Percentiles rank a stretch among this genome's conserved stretches.
phyloP scores from a whole-genome alignment of 352 stramenopile species.

The Phytopythium litorale region DNA sequence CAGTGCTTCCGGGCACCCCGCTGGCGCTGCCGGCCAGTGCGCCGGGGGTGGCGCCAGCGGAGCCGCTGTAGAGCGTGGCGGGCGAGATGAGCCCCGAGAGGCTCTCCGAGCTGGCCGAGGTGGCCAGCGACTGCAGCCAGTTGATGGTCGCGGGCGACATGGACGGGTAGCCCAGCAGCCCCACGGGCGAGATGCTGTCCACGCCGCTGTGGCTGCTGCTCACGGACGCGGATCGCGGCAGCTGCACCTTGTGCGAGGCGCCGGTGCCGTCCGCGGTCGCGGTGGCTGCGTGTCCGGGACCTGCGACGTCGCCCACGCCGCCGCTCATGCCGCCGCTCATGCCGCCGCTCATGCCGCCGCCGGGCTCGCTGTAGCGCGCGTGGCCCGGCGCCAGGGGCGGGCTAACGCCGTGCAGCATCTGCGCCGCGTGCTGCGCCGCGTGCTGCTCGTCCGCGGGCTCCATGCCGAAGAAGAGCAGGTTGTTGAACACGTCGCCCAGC shows the following conservation, averaged over 20 bases:
- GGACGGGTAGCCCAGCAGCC: constrained; percentile 43
- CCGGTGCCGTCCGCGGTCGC: constrained; percentile 4
- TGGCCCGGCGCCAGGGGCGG: neutral
- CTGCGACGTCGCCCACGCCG: neutral
- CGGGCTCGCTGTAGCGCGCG: constrained; percentile 7
- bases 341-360: neutral
- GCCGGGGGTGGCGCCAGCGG: constrained; percentile 10
- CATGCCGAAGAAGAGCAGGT: constrained; percentile 63
- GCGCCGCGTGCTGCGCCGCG: constrained; percentile 8
- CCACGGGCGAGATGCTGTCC: constrained; percentile 55
- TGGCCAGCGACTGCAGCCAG: constrained; percentile 71
- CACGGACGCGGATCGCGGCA: constrained; percentile 39
- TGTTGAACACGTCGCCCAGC: constrained; percentile 62
- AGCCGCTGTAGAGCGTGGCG: constrained; percentile 33
- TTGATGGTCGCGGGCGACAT: constrained; percentile 78
- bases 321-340: neutral
- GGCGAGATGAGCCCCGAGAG: constrained; percentile 59
- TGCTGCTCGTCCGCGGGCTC: constrained; percentile 30
- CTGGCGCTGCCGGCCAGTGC: constrained; percentile 8
- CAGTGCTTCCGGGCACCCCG: constrained; percentile 12
- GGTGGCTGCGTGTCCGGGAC: neutral
- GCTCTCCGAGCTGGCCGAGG: constrained; percentile 61
- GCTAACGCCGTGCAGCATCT: constrained; percentile 11
- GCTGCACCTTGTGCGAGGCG: constrained; percentile 33
- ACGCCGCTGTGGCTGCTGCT: constrained; percentile 35